Evolutionary conservation across 768 basidiomycete genomes (phyloP).

Genomic region (Serendipita sp.): DNA sequence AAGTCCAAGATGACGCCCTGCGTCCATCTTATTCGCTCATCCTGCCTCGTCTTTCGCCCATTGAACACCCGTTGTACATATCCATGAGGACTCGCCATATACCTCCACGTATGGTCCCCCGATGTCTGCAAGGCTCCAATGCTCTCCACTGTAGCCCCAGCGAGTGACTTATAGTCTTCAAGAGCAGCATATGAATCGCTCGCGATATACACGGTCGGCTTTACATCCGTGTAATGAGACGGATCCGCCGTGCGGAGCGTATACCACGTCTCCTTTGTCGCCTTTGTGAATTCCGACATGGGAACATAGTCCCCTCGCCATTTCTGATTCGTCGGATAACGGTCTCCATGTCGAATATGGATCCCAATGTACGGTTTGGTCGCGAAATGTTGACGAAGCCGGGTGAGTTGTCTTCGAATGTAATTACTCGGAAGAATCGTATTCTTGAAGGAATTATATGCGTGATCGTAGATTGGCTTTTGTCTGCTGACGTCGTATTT

Average conservation of each 20-base stretch:
- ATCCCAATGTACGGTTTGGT: constrained; percentile 31
- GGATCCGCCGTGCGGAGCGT: constrained; percentile 21
- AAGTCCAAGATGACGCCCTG: constrained; percentile 54
- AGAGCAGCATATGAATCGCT: constrained; percentile 38
- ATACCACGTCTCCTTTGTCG: constrained; percentile 27
- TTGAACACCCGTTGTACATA: constrained; percentile 31
- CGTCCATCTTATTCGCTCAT: constrained; percentile 33
- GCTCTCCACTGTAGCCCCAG: constrained; percentile 22
- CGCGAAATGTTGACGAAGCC: constrained; percentile 31
- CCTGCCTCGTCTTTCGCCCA: constrained; percentile 5
- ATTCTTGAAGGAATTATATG: constrained; percentile 30
- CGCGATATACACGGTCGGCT: constrained; percentile 37
- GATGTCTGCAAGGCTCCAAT: constrained; percentile 21
- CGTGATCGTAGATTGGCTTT: constrained; percentile 35
- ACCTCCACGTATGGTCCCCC: constrained; percentile 22
- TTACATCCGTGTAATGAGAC: constrained; percentile 11
- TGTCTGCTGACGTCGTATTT: constrained; percentile 36
- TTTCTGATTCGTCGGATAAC: constrained; percentile 27
- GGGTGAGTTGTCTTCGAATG: constrained; percentile 30
- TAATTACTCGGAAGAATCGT: constrained; percentile 38
- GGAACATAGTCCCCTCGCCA: constrained; percentile 32
- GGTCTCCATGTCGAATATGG: constrained; percentile 51
- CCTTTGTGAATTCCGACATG: constrained; percentile 30
- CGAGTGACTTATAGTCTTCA: constrained; percentile 5
- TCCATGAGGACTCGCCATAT: constrained; percentile 29